These are phyloP conservation scores for Trypanosomatidae sp. DNA, from an alignment of 208 protist species.

Conservation along the genomic window DNA sequence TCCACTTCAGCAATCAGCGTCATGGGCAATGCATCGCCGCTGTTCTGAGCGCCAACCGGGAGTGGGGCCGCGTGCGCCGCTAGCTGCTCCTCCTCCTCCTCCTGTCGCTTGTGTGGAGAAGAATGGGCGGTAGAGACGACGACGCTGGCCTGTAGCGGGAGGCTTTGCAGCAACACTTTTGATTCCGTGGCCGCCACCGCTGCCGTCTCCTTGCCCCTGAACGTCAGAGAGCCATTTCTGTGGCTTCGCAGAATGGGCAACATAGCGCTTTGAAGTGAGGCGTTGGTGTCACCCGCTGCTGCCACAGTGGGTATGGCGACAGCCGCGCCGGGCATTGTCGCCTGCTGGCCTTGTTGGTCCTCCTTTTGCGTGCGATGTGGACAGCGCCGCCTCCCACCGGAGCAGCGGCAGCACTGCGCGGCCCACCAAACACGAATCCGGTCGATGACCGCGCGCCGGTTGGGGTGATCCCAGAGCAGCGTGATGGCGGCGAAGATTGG, in stretches of 20 bases:
- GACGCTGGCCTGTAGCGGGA: not conserved
- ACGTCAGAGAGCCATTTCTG: not conserved
- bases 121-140: not conserved
- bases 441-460: constrained; percentile 23
- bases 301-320: not conserved
- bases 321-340: not conserved
- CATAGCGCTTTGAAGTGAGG: not conserved
- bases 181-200: not conserved
- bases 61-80: not conserved
- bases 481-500: constrained; percentile 42
- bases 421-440: not conserved
- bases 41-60: no score
- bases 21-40: not conserved
- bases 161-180: not conserved
- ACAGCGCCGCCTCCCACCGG: not conserved
- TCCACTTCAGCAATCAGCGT: not conserved
- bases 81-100: not conserved
- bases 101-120: not conserved
- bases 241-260: not conserved
- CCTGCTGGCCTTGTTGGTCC: not conserved
- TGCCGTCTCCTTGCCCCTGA: not conserved
- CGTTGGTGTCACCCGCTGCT: not conserved
- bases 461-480: constrained; percentile 51
- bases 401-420: constrained; percentile 5
- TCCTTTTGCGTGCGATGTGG: not conserved